These are phyloP conservation scores for Trichosporon asahii DNA, from an alignment of 1,284 basidiomycete species.

Conservation along the genomic window DNA sequence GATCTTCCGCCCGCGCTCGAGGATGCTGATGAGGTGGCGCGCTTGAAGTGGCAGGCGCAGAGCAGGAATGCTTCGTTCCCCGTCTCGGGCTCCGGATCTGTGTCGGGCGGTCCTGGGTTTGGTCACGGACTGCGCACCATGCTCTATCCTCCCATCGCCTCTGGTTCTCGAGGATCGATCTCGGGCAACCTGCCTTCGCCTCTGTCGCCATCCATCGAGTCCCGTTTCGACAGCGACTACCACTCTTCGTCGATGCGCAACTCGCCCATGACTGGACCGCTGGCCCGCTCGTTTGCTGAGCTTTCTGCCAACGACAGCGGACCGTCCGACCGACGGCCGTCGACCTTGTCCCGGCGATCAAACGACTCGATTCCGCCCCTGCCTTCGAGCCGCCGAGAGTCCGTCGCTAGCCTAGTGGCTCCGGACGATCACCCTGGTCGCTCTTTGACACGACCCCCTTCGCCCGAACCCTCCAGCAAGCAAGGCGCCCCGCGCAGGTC, in stretches of 20 bases:
- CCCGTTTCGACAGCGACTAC: conserved; percentile 13
- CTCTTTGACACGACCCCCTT: conserved; percentile 32
- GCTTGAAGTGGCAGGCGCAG: conserved; percentile 45
- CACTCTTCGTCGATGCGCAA: conserved; percentile 27
- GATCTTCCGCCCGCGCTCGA: conserved; percentile 35
- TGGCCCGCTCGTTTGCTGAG: conserved; percentile 42
- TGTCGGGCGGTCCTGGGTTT: conserved; percentile 14
- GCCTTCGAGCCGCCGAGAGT: not conserved
- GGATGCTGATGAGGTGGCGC: conserved; percentile 43
- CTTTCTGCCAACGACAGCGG: conserved; percentile 31
- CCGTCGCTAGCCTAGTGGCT: not conserved
- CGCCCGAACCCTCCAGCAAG: conserved; percentile 25
- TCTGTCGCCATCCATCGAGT: conserved; percentile 18
- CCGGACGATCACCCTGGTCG: conserved; percentile 1
- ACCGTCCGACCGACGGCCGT: conserved; percentile 26
- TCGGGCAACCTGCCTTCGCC: conserved; percentile 25
- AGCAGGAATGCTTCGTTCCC: conserved; percentile 46
- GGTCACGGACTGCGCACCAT: conserved; percentile 26
- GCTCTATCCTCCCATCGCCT: conserved; percentile 31
- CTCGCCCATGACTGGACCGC: conserved; percentile 38
- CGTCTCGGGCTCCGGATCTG: conserved; percentile 20
- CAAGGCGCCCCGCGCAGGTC: conserved; percentile 27
- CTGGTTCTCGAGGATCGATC: conserved; percentile 30
- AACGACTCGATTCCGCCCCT: conserved; percentile 20
- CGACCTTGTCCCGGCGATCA: conserved; percentile 19